These are phyloP conservation scores for Plectosphaerella cucumerina DNA, from an alignment of 2,329 filamentous ascomycete species.

Conservation along the genomic window DNA sequence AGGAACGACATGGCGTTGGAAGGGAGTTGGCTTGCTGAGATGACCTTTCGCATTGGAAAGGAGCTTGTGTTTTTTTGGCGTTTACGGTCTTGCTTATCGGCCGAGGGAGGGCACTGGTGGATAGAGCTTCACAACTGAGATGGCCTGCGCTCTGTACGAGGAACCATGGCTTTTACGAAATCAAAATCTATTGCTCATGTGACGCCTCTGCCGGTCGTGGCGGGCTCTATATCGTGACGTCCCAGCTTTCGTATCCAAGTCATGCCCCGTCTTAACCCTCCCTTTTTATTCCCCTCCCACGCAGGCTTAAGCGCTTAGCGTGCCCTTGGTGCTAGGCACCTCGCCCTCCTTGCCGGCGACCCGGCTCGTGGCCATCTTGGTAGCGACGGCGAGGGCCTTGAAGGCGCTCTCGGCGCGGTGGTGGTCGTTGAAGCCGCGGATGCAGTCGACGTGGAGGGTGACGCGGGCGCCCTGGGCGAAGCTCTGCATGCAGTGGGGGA, in stretches of 20 bases:
- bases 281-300: no score
- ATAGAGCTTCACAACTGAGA: no score
- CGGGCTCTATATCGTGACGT: neutral
- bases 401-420: slow-evolving; percentile 95
- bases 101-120: no score
- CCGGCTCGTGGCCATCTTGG: slow-evolving; percentile 69
- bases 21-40: no score
- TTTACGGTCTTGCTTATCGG: no score
- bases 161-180: neutral
- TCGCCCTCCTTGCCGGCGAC: slow-evolving; percentile 83
- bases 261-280: no score
- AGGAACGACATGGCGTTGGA: neutral
- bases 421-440: slow-evolving; percentile 90
- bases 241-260: neutral
- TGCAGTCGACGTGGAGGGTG: slow-evolving; percentile 92
- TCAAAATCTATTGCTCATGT: neutral
- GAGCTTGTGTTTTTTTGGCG: no score
- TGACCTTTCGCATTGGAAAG: no score
- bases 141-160: no score
- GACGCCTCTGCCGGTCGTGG: neutral
- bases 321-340: slow-evolving; percentile 94
- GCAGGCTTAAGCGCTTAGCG: slow-evolving; percentile 55
- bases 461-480: slow-evolving; percentile 87
- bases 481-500: slow-evolving; percentile 90
- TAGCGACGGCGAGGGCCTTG: slow-evolving; percentile 88